Conservation (phyloP, 2,329 filamentous ascomycete genomes). For the Thelonectria blattea region DNA sequence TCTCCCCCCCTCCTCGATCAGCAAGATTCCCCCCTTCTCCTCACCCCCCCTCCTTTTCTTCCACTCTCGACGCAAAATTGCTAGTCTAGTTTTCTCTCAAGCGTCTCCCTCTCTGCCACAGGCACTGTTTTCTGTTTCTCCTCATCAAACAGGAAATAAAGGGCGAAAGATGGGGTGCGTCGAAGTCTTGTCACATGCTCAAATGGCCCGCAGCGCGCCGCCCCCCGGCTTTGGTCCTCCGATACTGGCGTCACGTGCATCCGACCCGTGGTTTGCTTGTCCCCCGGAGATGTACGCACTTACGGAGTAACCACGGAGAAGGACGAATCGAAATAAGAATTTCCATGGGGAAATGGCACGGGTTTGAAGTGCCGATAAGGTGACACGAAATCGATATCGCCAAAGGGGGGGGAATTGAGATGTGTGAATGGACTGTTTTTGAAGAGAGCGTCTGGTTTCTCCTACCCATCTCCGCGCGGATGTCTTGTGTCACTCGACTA, state of each 20-base stretch:
- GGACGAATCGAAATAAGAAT: not conserved
- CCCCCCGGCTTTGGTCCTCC: not conserved
- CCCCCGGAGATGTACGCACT: not conserved
- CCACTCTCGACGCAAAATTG: not conserved
- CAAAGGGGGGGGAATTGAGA: not conserved
- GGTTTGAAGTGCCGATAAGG: not conserved
- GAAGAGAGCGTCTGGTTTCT: not conserved
- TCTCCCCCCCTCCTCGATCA: not conserved
- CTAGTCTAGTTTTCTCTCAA: conserved; percentile 1
- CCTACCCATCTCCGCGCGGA: not conserved
- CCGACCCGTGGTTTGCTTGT: not conserved
- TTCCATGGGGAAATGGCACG: too few species aligned
- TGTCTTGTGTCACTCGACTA: not conserved
- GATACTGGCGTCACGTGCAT: not conserved
- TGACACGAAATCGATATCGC: not conserved
- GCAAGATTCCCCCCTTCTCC: not conserved
- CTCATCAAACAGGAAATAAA: not conserved
- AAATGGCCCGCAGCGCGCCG: not conserved
- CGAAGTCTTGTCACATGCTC: conserved; percentile 30
- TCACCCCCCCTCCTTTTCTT: too few species aligned
- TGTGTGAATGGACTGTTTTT: too few species aligned
- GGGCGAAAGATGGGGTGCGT: conserved; percentile 23
- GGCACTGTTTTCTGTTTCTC: conserved; percentile 1
- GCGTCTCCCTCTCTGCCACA: not conserved
- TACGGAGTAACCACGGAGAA: not conserved